These are phyloP conservation scores for Phytophthora multivora DNA, from an alignment of 352 stramenopile species.

Conservation along the genomic window DNA sequence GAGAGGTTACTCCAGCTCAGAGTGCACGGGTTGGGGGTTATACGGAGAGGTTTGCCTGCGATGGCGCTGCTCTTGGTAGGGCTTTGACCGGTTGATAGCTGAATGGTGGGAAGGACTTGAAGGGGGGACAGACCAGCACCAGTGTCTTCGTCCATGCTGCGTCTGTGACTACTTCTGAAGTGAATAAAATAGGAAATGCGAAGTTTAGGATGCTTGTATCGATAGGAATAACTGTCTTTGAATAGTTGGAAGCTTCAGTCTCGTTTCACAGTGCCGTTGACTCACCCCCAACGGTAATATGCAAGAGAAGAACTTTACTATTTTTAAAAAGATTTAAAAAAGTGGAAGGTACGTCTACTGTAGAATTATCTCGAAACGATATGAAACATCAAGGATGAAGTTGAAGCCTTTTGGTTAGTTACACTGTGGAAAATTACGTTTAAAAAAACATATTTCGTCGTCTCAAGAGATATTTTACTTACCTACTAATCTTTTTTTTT, in stretches of 20 bases:
- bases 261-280: not conserved
- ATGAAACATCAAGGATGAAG: not conserved
- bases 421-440: no score
- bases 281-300: not conserved
- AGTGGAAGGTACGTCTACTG: no score
- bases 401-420: no score
- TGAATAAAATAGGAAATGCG: conserved; percentile 2
- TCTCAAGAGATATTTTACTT: no score
- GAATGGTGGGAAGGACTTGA: conserved; percentile 19
- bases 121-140: not conserved
- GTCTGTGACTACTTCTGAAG: not conserved
- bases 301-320: no score
- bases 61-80: conserved; percentile 4
- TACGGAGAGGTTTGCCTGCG: conserved; percentile 8
- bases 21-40: conserved; percentile 14
- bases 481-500: no score
- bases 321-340: no score
- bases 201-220: not conserved
- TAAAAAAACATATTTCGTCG: no score
- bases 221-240: conserved; percentile 1
- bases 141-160: conserved; percentile 10
- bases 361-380: not conserved
- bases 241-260: not conserved
- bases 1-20: conserved; percentile 22
- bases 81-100: not conserved